phyloP scores from a whole-genome alignment of 352 stramenopile genomes.

The Phytophthora sp. region DNA sequence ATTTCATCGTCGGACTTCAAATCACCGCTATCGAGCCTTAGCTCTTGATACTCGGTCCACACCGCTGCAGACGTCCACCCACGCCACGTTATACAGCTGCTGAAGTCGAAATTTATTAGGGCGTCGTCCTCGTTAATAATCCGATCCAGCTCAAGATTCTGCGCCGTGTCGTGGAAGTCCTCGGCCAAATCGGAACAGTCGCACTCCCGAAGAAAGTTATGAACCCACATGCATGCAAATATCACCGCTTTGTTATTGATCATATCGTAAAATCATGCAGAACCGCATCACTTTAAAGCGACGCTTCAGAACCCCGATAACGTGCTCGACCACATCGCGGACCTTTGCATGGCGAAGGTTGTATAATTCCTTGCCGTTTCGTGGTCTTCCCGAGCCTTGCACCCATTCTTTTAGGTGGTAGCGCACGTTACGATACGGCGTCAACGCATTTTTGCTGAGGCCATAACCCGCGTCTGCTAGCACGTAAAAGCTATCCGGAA shows the following conservation, averaged over 20 bases:
- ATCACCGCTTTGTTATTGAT: constrained; percentile 1
- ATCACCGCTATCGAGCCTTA: background rate
- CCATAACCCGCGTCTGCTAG: constrained; percentile 20
- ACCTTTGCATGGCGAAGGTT: constrained; percentile 11
- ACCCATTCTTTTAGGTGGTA: constrained; percentile 12
- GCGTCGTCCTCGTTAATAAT: background rate
- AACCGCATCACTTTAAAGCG: constrained; percentile 2
- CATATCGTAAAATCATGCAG: constrained; percentile 7
- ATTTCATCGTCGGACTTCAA: background rate
- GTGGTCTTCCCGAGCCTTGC: background rate
- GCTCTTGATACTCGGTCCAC: constrained; percentile 12
- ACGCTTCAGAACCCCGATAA: constrained; percentile 8
- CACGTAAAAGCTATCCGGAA: constrained; percentile 4
- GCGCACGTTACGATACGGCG: constrained; percentile 8
- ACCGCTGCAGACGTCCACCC: constrained; percentile 4
- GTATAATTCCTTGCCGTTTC: constrained; percentile 5
- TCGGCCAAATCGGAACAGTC: background rate
- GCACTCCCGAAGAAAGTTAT: constrained; percentile 9
- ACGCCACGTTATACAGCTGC: constrained; percentile 3
- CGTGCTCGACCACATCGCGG: constrained; percentile 11
- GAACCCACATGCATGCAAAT: constrained; percentile 9
- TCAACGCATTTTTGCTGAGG: constrained; percentile 4
- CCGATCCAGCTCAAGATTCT: background rate
- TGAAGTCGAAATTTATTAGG: constrained; percentile 14
- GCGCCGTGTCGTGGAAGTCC: background rate